A percentile compares a stretch with the other conserved stretches of the same genome.
Evolutionary conservation across 2,329 filamentous ascomycete species (phyloP).

Genomic region (Bipolaris sorokiniana): DNA sequence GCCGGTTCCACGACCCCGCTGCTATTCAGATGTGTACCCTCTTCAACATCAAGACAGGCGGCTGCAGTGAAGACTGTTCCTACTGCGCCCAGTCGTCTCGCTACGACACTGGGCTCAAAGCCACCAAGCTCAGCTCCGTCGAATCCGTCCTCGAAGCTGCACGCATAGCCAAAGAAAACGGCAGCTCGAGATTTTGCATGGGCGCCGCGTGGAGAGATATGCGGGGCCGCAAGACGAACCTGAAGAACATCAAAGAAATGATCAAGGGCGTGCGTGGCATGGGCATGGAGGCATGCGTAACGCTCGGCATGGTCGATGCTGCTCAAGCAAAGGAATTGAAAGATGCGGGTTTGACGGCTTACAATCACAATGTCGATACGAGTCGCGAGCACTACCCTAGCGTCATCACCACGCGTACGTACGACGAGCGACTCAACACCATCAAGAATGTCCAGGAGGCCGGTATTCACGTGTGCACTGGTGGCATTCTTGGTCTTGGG

Average conservation of each 20-base stretch:
- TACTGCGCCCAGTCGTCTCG: slow-evolving; percentile 91
- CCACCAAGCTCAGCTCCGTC: slow-evolving; percentile 78
- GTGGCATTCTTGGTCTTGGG: slow-evolving; percentile 84
- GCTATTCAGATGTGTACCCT: slow-evolving; percentile 91
- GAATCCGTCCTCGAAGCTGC: slow-evolving; percentile 82
- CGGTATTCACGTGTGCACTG: slow-evolving; percentile 88
- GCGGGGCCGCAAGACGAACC: slow-evolving; percentile 82
- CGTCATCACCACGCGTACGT: slow-evolving; percentile 83
- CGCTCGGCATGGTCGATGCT: slow-evolving; percentile 87
- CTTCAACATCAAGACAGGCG: slow-evolving; percentile 96
- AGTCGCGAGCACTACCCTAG: slow-evolving; percentile 86
- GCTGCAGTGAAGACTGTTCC: slow-evolving; percentile 89
- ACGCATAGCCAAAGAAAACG: slow-evolving; percentile 77
- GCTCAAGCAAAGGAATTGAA: slow-evolving; percentile 82
- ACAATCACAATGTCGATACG: slow-evolving; percentile 95
- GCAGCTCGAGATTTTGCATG: slow-evolving; percentile 93
- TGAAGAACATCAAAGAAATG: slow-evolving; percentile 87
- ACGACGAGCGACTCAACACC: slow-evolving; percentile 84
- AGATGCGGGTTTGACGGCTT: slow-evolving; percentile 82
- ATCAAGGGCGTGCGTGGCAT: slow-evolving; percentile 78
- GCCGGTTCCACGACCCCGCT: slow-evolving; percentile 81
- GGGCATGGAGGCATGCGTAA: slow-evolving; percentile 93
- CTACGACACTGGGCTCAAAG: slow-evolving; percentile 77
- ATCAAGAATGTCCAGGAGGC: slow-evolving; percentile 81
- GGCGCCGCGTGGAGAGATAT: slow-evolving; percentile 94